Conservation (phyloP, 805 yeast genomes). For the Barnettozyma siamensis region DNA sequence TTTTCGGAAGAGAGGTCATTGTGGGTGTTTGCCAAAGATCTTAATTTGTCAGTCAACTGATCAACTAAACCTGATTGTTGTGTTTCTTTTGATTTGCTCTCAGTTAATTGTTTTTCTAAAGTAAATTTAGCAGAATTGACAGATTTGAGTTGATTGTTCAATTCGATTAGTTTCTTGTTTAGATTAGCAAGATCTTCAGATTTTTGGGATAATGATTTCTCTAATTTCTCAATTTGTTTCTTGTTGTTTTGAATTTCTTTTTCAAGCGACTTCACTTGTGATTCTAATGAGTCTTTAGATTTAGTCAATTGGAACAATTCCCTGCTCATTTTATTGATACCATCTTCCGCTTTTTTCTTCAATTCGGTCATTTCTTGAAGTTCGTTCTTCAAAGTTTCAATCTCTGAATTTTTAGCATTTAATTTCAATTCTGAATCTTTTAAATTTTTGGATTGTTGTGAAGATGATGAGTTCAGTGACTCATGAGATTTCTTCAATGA, state of each 20-base stretch:
- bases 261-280: slow-evolving; percentile 35
- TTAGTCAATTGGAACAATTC: slow-evolving; percentile 66
- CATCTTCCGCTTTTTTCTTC: slow-evolving; percentile 70
- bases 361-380: slow-evolving; percentile 27
- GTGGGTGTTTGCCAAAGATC: slow-evolving; percentile 33
- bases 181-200: slow-evolving; percentile 11
- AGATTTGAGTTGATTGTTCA: slow-evolving; percentile 1
- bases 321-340: slow-evolving; percentile 84
- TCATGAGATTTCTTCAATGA: slow-evolving; percentile 29
- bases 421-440: slow-evolving; percentile 13
- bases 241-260: slow-evolving; percentile 24
- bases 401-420: slow-evolving; percentile 17
- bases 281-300: slow-evolving; percentile 48
- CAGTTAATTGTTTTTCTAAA: slow-evolving; percentile 22
- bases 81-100: slow-evolving; percentile 24
- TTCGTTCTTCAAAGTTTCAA: slow-evolving; percentile 22
- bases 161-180: slow-evolving; percentile 10
- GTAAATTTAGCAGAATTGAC: background rate
- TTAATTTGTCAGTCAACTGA: slow-evolving; percentile 41
- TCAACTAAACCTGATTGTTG: slow-evolving; percentile 32
- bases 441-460: slow-evolving; percentile 29
- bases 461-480: slow-evolving; percentile 28
- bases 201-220: slow-evolving; percentile 15
- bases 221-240: slow-evolving; percentile 19
- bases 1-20: slow-evolving; percentile 25